Conservation (phyloP, 768 basidiomycete species). For the Kwoniella mangroviensis region DNA sequence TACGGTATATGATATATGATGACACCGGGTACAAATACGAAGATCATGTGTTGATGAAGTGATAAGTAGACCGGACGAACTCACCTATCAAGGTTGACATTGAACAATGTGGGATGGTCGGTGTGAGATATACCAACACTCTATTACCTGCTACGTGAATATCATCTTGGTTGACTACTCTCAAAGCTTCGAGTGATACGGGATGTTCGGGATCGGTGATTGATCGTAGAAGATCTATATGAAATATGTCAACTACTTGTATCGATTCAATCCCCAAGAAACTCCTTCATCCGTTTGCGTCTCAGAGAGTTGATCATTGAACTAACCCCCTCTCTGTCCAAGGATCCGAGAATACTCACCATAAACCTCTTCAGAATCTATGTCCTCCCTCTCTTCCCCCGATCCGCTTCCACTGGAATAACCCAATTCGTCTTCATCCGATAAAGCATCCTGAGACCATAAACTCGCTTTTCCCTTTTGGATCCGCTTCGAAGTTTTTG, state of each 20-base stretch:
- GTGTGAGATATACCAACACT: constrained; percentile 89
- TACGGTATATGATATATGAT: too few species aligned
- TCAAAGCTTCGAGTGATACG: constrained; percentile 85
- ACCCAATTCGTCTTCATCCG: constrained; percentile 44
- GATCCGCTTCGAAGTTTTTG: constrained; percentile 51
- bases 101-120: constrained; percentile 95
- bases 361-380: constrained; percentile 91
- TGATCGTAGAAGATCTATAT: constrained; percentile 80
- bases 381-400: constrained; percentile 59
- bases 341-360: constrained; percentile 62
- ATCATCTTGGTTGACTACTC: constrained; percentile 90
- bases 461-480: constrained; percentile 59
- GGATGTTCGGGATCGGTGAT: constrained; percentile 97
- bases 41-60: too few species aligned
- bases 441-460: constrained; percentile 60
- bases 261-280: not conserved
- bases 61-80: too few species aligned
- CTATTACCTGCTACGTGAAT: constrained; percentile 67
- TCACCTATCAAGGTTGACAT: constrained; percentile 95
- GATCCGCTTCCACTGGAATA: constrained; percentile 64
- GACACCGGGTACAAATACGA: too few species aligned
- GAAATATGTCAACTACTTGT: not conserved
- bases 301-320: too few species aligned
- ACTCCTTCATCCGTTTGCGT: not conserved
- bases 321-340: too few species aligned